These are phyloP conservation scores for Ambrosia trifida DNA, from an alignment of 129 eudicot species.

Conservation along the genomic window DNA sequence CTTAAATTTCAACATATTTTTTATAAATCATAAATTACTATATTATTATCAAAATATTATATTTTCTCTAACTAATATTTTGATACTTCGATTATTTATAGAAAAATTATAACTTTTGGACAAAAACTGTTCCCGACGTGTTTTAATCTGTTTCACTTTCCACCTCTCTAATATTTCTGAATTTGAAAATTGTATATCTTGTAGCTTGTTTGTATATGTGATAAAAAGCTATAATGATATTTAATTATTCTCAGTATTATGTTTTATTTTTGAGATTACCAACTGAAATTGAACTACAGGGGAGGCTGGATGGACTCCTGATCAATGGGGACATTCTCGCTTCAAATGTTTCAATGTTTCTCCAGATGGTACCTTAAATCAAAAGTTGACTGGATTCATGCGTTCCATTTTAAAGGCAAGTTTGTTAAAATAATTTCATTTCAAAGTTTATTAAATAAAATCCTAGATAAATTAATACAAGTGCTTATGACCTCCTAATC, in stretches of 20 bases:
- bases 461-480: too few species aligned
- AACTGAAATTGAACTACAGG: conserved; percentile 43
- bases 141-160: too few species aligned
- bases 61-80: background rate
- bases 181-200: background rate
- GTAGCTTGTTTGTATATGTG: background rate
- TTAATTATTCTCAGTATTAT: background rate
- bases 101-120: background rate
- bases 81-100: background rate
- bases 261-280: conserved; percentile 2
- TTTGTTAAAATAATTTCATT: background rate
- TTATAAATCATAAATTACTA: background rate
- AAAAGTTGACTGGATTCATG: conserved; percentile 82
- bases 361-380: conserved; percentile 65
- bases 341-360: conserved; percentile 57
- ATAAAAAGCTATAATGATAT: background rate
- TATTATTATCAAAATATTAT: background rate
- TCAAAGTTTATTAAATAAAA: background rate
- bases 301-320: conserved; percentile 98
- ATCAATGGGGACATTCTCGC: conserved; percentile 90
- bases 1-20: background rate
- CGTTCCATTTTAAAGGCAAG: conserved; percentile 81
- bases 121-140: background rate
- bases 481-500: background rate
- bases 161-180: background rate